Base-by-base conservation (phyloP, 2,329 filamentous ascomycete genomes). In the Cordyceps tenuipes region DNA sequence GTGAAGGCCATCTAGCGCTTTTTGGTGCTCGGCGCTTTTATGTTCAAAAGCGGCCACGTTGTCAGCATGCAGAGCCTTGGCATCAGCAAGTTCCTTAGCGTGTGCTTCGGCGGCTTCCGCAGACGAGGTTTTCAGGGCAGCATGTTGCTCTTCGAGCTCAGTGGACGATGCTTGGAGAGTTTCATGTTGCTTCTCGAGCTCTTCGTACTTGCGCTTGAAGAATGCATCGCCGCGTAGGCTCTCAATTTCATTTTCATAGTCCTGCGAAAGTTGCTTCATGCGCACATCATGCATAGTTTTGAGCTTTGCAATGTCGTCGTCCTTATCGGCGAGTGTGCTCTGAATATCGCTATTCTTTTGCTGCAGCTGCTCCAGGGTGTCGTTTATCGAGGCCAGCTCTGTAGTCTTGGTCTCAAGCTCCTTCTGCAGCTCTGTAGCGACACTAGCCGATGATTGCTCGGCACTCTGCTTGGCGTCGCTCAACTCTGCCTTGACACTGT, bases 211-310 rank as follows among this genome's bases (percentile, higher is more conserved):
- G 64, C 81, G 80, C 73, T 84, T 85, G 72, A 85, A 84, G 68
- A 82, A 82, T 15, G 84, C 83, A 63, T 87, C 83, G 23, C 82
- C 83, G 60, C 80, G 79, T 17, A 86, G 78, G 61, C 80, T 80
- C 66, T 86, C 83, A 58, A 87, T 86, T 69, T 87, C 83, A n/a
- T 79, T 77, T 68, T 86, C 81, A 64, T 85, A 85, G 64, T 86
- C 83, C 63, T 81, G 75, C 1, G 82, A 83, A 59, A 87, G 70
- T 62, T 78, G 79, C 69, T 81, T 76, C 64, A 87, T 76, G 67
- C 83, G 81, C 64, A 80, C 77, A 62, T 82, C 77, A 66, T 87
- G 82, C 68, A 79, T 80, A 47, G 75, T 73, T 69, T 83, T 79
- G 62, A 85, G 70, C 67, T 78, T 78, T 15, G 77, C 71, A 26